These are phyloP conservation scores for Chrysochromulina tobinii DNA, from an alignment of 78 protist genomes.

Conservation along the genomic window DNA sequence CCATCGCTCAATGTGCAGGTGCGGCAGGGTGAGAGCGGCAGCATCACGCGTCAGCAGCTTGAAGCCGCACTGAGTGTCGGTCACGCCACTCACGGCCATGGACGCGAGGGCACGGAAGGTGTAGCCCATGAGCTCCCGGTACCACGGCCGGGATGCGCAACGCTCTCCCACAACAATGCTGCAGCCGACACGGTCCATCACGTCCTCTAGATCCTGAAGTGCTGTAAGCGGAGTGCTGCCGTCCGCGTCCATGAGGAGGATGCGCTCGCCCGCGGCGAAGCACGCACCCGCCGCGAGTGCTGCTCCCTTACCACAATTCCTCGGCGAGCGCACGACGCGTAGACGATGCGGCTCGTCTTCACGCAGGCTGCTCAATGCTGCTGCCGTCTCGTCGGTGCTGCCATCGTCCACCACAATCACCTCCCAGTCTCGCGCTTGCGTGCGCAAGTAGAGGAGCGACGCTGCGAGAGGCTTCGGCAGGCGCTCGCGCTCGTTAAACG, in stretches of 20 bases:
- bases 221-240: slow-evolving; percentile 70
- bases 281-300: slow-evolving; percentile 53
- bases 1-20: slow-evolving; percentile 53
- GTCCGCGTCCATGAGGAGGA: slow-evolving; percentile 77
- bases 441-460: slow-evolving; percentile 36
- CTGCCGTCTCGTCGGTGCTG: slow-evolving; percentile 59
- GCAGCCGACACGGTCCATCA: slow-evolving; percentile 28
- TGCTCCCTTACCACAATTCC: slow-evolving; percentile 79
- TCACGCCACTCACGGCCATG: slow-evolving; percentile 48
- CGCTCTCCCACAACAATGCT: slow-evolving; percentile 64
- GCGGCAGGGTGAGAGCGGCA: slow-evolving; percentile 38
- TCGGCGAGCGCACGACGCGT: slow-evolving; percentile 29
- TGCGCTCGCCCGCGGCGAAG: slow-evolving; percentile 56
- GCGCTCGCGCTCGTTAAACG: slow-evolving; percentile 70
- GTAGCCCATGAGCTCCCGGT: slow-evolving; percentile 58
- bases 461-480: slow-evolving; percentile 44
- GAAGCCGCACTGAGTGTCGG: slow-evolving; percentile 75
- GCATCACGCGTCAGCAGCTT: slow-evolving; percentile 69
- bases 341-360: background rate
- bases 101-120: slow-evolving; percentile 68
- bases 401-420: slow-evolving; percentile 80
- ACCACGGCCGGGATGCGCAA: slow-evolving; percentile 41
- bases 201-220: slow-evolving; percentile 54
- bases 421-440: slow-evolving; percentile 31
- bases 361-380: background rate